phyloP scores from a whole-genome alignment of 768 basidiomycete species.

The Cyclocybe cylindracea region DNA sequence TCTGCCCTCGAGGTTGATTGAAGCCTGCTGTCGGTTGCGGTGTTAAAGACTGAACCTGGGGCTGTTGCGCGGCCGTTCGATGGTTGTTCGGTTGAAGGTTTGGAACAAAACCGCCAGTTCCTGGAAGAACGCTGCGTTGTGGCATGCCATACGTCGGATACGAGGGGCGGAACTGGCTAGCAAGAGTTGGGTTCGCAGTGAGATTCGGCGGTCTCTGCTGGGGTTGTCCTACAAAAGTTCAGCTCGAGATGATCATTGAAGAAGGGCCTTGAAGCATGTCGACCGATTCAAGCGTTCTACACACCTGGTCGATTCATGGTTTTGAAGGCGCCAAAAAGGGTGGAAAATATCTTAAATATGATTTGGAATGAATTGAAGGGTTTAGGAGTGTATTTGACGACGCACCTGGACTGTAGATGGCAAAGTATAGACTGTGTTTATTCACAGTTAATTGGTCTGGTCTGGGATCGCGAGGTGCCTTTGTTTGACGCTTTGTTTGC shows the following conservation, averaged over 20 bases:
- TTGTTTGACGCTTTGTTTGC: conserved; percentile 47
- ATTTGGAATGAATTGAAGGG: conserved; percentile 8
- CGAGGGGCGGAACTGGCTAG: conserved; percentile 63
- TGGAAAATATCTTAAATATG: conserved; percentile 24
- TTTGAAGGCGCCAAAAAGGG: conserved; percentile 30
- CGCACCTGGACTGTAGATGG: conserved; percentile 22
- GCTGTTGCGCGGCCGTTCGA: conserved; percentile 55
- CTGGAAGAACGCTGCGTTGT: conserved; percentile 53
- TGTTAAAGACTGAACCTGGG: conserved; percentile 54
- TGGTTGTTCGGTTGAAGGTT: conserved; percentile 61
- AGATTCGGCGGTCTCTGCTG: conserved; percentile 81
- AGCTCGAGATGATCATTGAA: conserved; percentile 24
- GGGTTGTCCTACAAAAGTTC: conserved; percentile 62
- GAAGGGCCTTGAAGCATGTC: conserved; percentile 7
- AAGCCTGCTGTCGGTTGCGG: conserved; percentile 64
- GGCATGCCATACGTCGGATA: conserved; percentile 59
- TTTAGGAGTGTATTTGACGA: conserved; percentile 1
- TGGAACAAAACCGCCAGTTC: conserved; percentile 49
- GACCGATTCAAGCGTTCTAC: conserved; percentile 15
- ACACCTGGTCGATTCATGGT: conserved; percentile 67
- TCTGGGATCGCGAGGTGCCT: conserved; percentile 27
- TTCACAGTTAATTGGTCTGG: conserved; percentile 29
- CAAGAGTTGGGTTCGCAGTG: conserved; percentile 60
- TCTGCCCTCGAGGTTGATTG: conserved; percentile 62
- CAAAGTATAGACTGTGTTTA: conserved; percentile 23